A percentile compares a stretch with the other conserved stretches of the same genome.
Conservation (phyloP, 306 rosid genomes). For the Sindora glabra region DNA sequence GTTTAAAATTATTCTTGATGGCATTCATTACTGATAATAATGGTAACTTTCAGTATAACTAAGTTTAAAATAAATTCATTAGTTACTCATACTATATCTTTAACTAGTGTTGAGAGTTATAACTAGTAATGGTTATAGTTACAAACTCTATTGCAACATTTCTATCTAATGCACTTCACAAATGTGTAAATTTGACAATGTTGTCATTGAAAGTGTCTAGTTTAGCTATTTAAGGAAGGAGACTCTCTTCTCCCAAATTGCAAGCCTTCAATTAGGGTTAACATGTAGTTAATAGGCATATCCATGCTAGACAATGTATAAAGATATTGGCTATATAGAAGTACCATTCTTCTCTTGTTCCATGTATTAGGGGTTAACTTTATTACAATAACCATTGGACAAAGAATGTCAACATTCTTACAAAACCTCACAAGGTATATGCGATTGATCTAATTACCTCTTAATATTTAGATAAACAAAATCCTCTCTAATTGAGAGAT, state of each 20-base stretch:
- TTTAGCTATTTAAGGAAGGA: neutral
- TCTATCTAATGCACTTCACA: too few species aligned
- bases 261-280: neutral
- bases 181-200: too few species aligned
- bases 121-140: too few species aligned
- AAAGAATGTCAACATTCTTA: conserved; percentile 68
- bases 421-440: conserved; percentile 68
- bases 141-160: too few species aligned
- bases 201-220: too few species aligned
- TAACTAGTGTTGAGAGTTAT: too few species aligned
- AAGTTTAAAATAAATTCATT: too few species aligned
- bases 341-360: conserved; percentile 13
- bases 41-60: too few species aligned
- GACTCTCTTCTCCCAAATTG: neutral
- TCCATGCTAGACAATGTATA: neutral
- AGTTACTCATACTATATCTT: too few species aligned
- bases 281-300: neutral
- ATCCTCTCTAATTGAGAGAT: conserved; percentile 58
- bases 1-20: too few species aligned
- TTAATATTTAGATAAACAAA: conserved; percentile 92
- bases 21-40: too few species aligned
- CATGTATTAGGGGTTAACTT: conserved; percentile 17
- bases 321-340: neutral
- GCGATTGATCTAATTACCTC: conserved; percentile 90
- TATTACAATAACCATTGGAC: conserved; percentile 90